phyloP scores from a whole-genome alignment of 805 yeast genomes.

The Pichia pseudocactophila region DNA sequence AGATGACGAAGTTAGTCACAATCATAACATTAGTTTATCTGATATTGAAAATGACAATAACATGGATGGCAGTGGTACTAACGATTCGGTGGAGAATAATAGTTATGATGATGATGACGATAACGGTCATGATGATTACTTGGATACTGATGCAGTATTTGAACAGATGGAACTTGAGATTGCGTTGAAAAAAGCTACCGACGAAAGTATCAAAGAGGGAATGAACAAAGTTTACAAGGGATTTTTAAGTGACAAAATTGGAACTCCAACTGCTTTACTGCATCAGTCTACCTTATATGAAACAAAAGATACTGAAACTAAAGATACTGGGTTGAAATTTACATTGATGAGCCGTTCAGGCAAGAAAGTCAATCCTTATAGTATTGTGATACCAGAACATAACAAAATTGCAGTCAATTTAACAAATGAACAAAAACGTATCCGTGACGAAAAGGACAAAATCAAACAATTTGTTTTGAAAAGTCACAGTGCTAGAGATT shows the following conservation, averaged over 20 bases:
- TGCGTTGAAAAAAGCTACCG: slow-evolving; percentile 40
- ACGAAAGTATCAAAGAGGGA: slow-evolving; percentile 23
- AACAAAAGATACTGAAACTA: background rate
- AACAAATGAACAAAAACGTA: slow-evolving; percentile 44
- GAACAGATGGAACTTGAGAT: slow-evolving; percentile 35
- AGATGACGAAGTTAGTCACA: slow-evolving; percentile 13
- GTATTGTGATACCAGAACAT: slow-evolving; percentile 43
- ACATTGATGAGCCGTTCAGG: slow-evolving; percentile 49
- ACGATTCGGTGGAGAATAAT: no score
- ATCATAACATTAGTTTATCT: no score
- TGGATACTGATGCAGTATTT: slow-evolving; percentile 8
- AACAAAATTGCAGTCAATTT: slow-evolving; percentile 45
- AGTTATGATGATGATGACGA: slow-evolving; percentile 13
- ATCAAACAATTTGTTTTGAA: slow-evolving; percentile 42
- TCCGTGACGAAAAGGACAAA: slow-evolving; percentile 19
- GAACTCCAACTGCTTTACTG: slow-evolving; percentile 26
- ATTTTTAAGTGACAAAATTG: slow-evolving; percentile 18
- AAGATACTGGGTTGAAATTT: slow-evolving; percentile 24
- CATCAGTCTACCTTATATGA: slow-evolving; percentile 9
- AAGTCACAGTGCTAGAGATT: slow-evolving; percentile 19
- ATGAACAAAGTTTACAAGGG: slow-evolving; percentile 15
- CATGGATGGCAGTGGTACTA: background rate
- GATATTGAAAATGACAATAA: slow-evolving; percentile 9
- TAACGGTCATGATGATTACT: slow-evolving; percentile 16
- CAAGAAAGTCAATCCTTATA: slow-evolving; percentile 35